Evolutionary conservation across 768 basidiomycete species (phyloP).

Genomic region (Kwoniella europaea): DNA sequence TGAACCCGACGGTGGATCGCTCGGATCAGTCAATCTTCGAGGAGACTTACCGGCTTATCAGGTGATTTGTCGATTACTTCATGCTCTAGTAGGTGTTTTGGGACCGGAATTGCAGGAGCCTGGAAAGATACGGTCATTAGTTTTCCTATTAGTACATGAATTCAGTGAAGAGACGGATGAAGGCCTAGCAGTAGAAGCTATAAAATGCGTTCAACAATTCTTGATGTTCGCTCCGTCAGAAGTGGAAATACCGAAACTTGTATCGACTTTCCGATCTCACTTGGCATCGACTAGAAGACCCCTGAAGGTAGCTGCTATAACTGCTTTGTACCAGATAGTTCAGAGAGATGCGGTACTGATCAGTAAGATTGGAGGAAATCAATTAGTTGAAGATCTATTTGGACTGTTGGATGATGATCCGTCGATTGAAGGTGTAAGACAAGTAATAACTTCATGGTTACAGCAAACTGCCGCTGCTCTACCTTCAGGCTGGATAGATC

Average conservation of each 20-base stretch:
- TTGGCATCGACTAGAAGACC: slow-evolving; percentile 80
- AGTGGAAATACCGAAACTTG: slow-evolving; percentile 78
- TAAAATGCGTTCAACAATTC: slow-evolving; percentile 94
- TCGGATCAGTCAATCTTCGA: slow-evolving; percentile 79
- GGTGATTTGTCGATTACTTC: slow-evolving; percentile 86
- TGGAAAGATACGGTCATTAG: slow-evolving; percentile 72
- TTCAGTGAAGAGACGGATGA: slow-evolving; percentile 86
- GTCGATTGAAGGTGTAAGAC: slow-evolving; percentile 87
- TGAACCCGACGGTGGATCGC: slow-evolving; percentile 86
- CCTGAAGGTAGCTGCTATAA: slow-evolving; percentile 90
- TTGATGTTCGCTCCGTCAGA: slow-evolving; percentile 91
- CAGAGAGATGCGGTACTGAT: slow-evolving; percentile 90
- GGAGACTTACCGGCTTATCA: slow-evolving; percentile 92
- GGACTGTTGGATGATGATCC: slow-evolving; percentile 94
- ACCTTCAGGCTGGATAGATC: slow-evolving; percentile 96
- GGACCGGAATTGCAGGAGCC: slow-evolving; percentile 96
- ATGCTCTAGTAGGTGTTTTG: slow-evolving; percentile 88
- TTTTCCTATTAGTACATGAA: slow-evolving; percentile 82
- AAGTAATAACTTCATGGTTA: slow-evolving; percentile 92
- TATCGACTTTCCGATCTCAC: slow-evolving; percentile 76
- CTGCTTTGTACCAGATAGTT: slow-evolving; percentile 94
- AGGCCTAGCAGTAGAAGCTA: slow-evolving; percentile 86
- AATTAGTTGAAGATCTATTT: slow-evolving; percentile 90
- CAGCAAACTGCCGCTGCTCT: slow-evolving; percentile 90
- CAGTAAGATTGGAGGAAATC: slow-evolving; percentile 91